Evolutionary conservation across 2,329 filamentous ascomycete genomes (phyloP), one percentile per base, ranked within the genome.

Genomic region (Cercospora sojina): DNA sequence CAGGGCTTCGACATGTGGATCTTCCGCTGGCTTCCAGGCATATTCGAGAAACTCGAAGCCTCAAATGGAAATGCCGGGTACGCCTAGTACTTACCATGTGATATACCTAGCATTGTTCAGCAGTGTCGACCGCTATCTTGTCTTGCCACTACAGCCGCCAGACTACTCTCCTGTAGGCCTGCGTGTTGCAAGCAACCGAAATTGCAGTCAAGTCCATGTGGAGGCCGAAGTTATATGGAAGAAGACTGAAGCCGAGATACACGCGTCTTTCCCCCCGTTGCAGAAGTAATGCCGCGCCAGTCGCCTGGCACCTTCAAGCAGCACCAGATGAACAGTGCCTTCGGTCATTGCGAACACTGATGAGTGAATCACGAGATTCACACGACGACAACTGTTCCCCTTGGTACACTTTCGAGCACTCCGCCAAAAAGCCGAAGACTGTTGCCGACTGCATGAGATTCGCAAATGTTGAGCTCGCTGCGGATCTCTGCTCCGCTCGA

Each of bases 281-380:
- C 59, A 51, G 59, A 61, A 61, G 59, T 51, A 51, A 35, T 29
- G 59, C 59, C 59, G 38, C 43, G 29, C 43, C 43, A n/a, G 38
- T 12, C 9, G 29, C 23, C 32, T 27, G 31, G 53, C 31, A 57
- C 16, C 27, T 10, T 18, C 47, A 13, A 35, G 27, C 53, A 32
- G 53, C 53, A 35, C 53, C 12, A 31, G 53, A 31, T 35, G 53
- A 57, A 31, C 53, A 57, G 53, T 57, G 53, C 47, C 23, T 25
- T 13, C 13, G 20, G 23, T 25, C 47, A 27, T 35, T 20, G 53
- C 53, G 29, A 57, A 13, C 7, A 35, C 18, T 29, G 29, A 32
- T 29, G 29, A 32, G 27, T 51, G 23, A 51, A 9, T 32, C n/a
- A 16, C 10, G n/a, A n/a, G n/a, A n/a, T n/a, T n/a, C n/a, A n/a